Evolutionary conservation across 495 filamentous ascomycete species (phyloP), one percentile per base, ranked within the genome.

Genomic region (Aspergillus egyptiacus): DNA sequence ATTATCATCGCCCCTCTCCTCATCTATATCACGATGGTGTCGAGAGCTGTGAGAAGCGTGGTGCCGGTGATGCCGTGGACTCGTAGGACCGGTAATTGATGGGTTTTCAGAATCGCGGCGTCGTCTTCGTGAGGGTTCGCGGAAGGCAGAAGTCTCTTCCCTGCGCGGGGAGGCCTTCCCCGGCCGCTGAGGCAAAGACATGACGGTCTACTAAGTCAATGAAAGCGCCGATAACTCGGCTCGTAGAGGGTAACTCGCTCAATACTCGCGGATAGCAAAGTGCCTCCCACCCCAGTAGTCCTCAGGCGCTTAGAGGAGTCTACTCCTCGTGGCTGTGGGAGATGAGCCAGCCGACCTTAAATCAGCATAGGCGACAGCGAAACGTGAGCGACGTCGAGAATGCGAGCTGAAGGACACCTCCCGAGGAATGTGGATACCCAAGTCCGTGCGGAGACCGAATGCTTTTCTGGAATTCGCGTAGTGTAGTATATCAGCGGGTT

Each of bases 111-210:
- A 65, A 51, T 91, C 86, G 32, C 76, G 72, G 33, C 81, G 79
- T 23, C 81, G 81, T 48, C 86, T 79, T 23, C 82, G 79, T 4
- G 81, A 80, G n/a, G 85, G 81, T 36, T 86, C 79, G 48, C 82
- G 83, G 57, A 85, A 87, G 32, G 80, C 66, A 28, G 65, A 67
- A 48, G 56, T 67, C 51, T 79, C 78, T 48, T 85, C 81, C 50
- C 76, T 78, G 33, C 76, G 72, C 32, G 83, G 77, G 51, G 74
- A 80, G 53, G 69, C 66, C 50, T 74, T 71, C 46, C 70, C 73
- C 48, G 84, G 83, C 59, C 81, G 71, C 61, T 82, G 79, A 47
- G 85, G 82, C 50, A 84, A 71, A 63, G 84, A 85, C 84, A 87
- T 87, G 54, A 30, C 59, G 20, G 24, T 35, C 48, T 34, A 34